phyloP scores from a whole-genome alignment of 2,329 filamentous ascomycete species.

The Ophiostoma sp. region DNA sequence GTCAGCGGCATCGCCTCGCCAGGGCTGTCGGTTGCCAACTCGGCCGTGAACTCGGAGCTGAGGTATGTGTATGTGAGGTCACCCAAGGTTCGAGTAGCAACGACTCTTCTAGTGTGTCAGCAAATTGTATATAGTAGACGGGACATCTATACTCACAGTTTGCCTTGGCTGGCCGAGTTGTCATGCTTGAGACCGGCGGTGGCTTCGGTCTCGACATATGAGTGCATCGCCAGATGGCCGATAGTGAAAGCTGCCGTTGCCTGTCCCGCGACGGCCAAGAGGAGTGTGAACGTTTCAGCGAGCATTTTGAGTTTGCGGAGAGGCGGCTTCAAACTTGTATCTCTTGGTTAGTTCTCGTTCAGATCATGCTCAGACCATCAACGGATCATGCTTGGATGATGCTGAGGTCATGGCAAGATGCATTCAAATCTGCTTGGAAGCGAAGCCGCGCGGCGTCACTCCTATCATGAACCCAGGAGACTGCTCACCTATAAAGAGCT shows the following conservation, averaged over 20 bases:
- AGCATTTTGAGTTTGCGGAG: neutral
- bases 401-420: neutral
- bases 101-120: neutral
- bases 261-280: neutral
- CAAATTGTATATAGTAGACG: neutral
- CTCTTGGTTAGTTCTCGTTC: too few relatives aligned
- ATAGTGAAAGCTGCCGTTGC: slow-evolving; percentile 1
- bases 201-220: neutral
- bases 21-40: neutral
- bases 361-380: neutral
- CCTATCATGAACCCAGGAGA: neutral
- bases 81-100: neutral
- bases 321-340: neutral
- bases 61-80: slow-evolving; percentile 9
- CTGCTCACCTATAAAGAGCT: neutral
- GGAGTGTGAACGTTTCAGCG: neutral
- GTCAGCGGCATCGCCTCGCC: neutral
- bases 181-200: neutral
- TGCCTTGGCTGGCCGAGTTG: slow-evolving; percentile 5
- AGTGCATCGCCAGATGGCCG: neutral
- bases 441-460: neutral
- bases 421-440: neutral
- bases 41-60: neutral
- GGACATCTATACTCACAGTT: neutral
- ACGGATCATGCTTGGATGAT: neutral